Evolutionary conservation across 2,329 filamentous ascomycete species (phyloP), one percentile per base, ranked within the genome.

Genomic region (Lasiodiplodia sp.): DNA sequence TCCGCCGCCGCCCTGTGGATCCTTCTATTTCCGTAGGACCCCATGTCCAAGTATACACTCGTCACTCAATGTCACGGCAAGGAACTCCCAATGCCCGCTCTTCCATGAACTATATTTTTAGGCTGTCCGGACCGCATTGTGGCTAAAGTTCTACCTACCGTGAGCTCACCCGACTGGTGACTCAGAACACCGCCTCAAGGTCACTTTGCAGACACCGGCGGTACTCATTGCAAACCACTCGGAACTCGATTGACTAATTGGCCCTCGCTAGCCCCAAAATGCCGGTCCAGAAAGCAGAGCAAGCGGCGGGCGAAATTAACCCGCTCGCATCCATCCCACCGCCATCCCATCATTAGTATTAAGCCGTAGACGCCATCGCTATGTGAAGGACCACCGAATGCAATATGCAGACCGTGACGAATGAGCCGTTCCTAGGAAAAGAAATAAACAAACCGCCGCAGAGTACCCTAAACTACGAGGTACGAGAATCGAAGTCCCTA

Each of bases 331-430:
- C 65, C 65, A 67, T 40, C n/a, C 49, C 64, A 23, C 31, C 31
- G 8, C 53, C 53, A 31, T 60, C 25, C 49, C 60, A 25, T 69
- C 68, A 67, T 69, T 52, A 67, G 28, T 51, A 60, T 67, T 62
- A 62, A 58, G 23, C 66, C 51, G 47, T 49, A 53, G 64, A 68
- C 68, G 56, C 68, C 68, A 57, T 69, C 68, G 68, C 68, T 69
- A 69, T 69, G 68, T 52, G 68, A 68, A 58, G 31, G 10, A 64
- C 66, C 60, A 58, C 52, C 63, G 57, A 63, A 69, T 57, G 55
- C 38, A 68, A 12, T 31, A 67, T 66, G 65, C 66, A 63, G 34
- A 62, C 58, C 65, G 58, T 65, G 65, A 65, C 25, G 23, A 49
- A 28, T 44, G 44, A 44, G 21, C 55, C 64, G 23, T 37, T 49